Evolutionary conservation across 2,329 filamentous ascomycete species (phyloP).

Genomic region (Raffaelea ambrosiae): DNA sequence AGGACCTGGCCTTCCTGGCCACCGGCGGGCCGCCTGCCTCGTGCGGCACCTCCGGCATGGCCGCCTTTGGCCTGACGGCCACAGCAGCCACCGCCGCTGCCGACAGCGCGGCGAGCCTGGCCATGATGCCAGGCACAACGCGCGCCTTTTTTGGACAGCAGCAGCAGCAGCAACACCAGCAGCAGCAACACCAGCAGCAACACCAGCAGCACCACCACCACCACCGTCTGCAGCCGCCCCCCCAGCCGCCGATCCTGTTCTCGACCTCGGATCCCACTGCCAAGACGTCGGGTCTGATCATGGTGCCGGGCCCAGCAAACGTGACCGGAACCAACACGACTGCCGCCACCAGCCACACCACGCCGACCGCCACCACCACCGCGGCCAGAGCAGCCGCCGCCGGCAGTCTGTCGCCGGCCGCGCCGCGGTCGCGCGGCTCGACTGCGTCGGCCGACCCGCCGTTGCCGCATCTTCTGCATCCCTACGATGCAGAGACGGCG

Average conservation of each 20-base stretch:
- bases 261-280: background rate
- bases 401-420: background rate
- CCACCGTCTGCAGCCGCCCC: background rate
- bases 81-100: background rate
- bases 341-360: too few relatives aligned
- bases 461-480: background rate
- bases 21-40: too few relatives aligned
- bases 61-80: background rate
- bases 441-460: background rate
- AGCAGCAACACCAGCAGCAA: background rate
- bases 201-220: background rate
- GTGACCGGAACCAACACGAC: too few relatives aligned
- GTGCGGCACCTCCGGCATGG: too few relatives aligned
- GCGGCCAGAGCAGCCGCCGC: too few relatives aligned
- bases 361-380: too few relatives aligned
- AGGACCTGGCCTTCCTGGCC: too few relatives aligned
- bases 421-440: background rate
- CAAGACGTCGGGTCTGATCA: too few relatives aligned
- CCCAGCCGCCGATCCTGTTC: background rate
- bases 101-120: background rate
- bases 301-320: too few relatives aligned
- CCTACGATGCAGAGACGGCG: too few relatives aligned
- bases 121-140: background rate
- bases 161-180: background rate
- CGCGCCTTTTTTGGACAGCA: background rate